These are phyloP conservation scores for Aspergillus sclerotialis DNA, from an alignment of 2,329 filamentous ascomycete species.

Conservation along the genomic window DNA sequence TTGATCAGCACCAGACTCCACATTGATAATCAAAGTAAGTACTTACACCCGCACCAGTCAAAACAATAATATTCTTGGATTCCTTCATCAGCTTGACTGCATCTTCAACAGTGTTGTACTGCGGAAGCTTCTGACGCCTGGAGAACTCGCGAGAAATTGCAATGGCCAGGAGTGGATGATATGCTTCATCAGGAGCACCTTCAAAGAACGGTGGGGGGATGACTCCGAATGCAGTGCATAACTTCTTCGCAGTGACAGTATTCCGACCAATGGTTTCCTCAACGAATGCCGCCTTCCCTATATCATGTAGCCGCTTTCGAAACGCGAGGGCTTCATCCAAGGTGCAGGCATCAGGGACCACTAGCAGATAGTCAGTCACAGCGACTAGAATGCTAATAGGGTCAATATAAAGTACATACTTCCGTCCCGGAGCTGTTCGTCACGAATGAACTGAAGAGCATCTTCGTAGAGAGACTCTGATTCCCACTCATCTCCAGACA, in stretches of 20 bases:
- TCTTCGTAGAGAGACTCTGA: conserved; percentile 59
- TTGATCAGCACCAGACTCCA: conserved; percentile 4
- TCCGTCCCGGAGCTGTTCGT: conserved; percentile 43
- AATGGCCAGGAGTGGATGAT: conserved; percentile 66
- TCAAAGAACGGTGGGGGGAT: conserved; percentile 67
- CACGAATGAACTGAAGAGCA: conserved; percentile 51
- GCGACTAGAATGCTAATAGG: conserved; percentile 9
- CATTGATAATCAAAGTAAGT: not conserved
- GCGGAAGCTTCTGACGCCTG: conserved; percentile 69
- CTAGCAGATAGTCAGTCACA: conserved; percentile 2
- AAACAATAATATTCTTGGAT: conserved; percentile 78
- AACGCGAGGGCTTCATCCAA: conserved; percentile 62
- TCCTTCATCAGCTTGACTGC: conserved; percentile 69
- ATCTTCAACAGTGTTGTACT: conserved; percentile 83
- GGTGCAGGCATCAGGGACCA: conserved; percentile 52
- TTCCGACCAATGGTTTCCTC: conserved; percentile 62
- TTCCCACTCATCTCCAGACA: conserved; percentile 47
- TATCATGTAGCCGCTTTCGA: conserved; percentile 63
- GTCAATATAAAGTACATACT: conserved; percentile 33
- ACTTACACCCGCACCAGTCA: conserved; percentile 76
- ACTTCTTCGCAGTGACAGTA: conserved; percentile 68
- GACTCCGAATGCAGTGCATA: conserved; percentile 81
- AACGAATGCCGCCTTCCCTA: conserved; percentile 74
- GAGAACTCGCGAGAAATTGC: conserved; percentile 74
- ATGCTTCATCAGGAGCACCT: conserved; percentile 63